A percentile compares a stretch with the other conserved stretches of the same genome.
phyloP scores from a whole-genome alignment of 345 rosid species.

The Sapria himalayana region DNA sequence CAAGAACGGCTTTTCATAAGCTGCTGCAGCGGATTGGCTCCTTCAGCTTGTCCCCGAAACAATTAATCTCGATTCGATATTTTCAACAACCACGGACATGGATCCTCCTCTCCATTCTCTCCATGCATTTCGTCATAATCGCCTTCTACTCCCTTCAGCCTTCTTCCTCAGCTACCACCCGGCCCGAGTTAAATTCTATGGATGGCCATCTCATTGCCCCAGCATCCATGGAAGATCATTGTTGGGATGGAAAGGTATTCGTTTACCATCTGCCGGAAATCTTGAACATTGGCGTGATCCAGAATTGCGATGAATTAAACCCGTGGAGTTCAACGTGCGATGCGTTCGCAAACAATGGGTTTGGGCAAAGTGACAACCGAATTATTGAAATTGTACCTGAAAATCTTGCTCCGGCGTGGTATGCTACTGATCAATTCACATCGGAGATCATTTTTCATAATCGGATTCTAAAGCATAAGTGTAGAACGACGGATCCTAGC shows the following conservation, averaged over 20 bases:
- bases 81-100: conserved; percentile 30
- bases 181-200: not conserved
- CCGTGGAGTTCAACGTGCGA: conserved; percentile 89
- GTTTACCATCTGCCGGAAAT: conserved; percentile 60
- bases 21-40: too few species aligned
- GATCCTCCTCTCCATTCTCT: conserved; percentile 35
- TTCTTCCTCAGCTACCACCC: not conserved
- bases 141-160: conserved; percentile 11
- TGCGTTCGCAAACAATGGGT: conserved; percentile 45
- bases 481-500: conserved; percentile 44
- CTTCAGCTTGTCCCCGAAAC: too few species aligned
- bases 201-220: conserved; percentile 2
- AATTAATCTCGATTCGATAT: not conserved
- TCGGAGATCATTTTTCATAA: conserved; percentile 66
- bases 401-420: conserved; percentile 58
- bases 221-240: conserved; percentile 12
- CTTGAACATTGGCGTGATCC: conserved; percentile 43
- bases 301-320: conserved; percentile 46
- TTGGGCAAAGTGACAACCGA: conserved; percentile 39
- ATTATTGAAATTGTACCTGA: conserved; percentile 32
- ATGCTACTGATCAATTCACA: conserved; percentile 82
- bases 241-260: conserved; percentile 38
- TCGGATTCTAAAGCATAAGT: conserved; percentile 48
- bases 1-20: too few species aligned
- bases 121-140: conserved; percentile 34